Evolutionary conservation across 2,329 filamentous ascomycete species (phyloP), one percentile per base, ranked within the genome.

Genomic region (Aureobasidium subglaciale): DNA sequence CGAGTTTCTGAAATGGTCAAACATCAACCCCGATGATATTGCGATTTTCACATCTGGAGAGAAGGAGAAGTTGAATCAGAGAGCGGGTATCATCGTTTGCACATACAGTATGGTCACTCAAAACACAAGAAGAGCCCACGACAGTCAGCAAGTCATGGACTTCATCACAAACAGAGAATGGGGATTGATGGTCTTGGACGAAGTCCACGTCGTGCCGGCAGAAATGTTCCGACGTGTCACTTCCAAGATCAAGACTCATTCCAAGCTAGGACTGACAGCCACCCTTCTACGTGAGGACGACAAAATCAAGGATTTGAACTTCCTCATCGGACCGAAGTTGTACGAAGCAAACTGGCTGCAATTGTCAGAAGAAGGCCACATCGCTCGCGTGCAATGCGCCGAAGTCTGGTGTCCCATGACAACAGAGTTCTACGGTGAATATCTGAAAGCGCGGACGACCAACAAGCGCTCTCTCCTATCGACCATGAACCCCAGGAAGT

Each of bases 291-390:
- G 93, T 75, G 93, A 99, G 72, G 93, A 99, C 66, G 92, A 99
- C 77, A 97, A 97, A 75, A 99, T 99, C 67, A 89, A 88, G 24
- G 91, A 97, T 76, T 73, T 99, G 42, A 99, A 99, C 70, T 99
- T 97, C 68, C 75, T 99, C 57, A 97, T 99, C 65, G 93, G 93
- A 0, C 93, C 93, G 0, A 99, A 99, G 70, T 78, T 99, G 0
- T 99, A 96, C 68, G 93, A 99, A 71, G 93, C 93, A 25, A 99
- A 99, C 70, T 99, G 93, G 93, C 96, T 97, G 85, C 93, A 99
- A 70, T 81, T 99, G 37, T 93, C 92, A 1, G 89, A 96, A 65
- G 90, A 96, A 71, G 93, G 93, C 0, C 91, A 96, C 67, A 99
- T 99, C 69, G 93, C 93, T 32, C 87, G 90, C 63, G 93, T 99